A percentile compares a stretch with the other conserved stretches of the same genome.
These are phyloP conservation scores for Talaromyces adpressus DNA, from an alignment of 495 filamentous ascomycete genomes.

Conservation along the genomic window DNA sequence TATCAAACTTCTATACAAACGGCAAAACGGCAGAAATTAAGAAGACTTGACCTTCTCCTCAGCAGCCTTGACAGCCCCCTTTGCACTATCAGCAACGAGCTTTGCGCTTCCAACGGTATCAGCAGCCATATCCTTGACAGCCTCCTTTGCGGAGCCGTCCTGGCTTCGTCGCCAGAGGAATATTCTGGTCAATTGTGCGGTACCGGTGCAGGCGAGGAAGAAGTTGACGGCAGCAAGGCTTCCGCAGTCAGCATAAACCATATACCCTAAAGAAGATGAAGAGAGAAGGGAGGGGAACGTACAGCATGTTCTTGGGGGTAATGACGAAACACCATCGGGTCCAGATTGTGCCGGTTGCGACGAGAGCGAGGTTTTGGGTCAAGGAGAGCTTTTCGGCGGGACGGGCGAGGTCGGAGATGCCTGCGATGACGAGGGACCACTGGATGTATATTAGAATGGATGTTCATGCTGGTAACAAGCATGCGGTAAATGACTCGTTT, in stretches of 20 bases:
- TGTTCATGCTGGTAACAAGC: not conserved
- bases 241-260: not conserved
- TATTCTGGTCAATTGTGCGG: constrained; percentile 76
- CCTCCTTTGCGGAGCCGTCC: constrained; percentile 40
- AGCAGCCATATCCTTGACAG: constrained; percentile 42
- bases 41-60: constrained; percentile 19
- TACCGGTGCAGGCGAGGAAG: constrained; percentile 85
- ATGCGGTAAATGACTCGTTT: not conserved
- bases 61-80: constrained; percentile 24
- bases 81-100: constrained; percentile 18
- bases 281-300: constrained; percentile 18
- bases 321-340: constrained; percentile 98
- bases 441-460: constrained; percentile 22
- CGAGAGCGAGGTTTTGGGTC: constrained; percentile 83
- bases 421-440: constrained; percentile 89
- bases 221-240: constrained; percentile 96
- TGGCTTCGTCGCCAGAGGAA: constrained; percentile 53
- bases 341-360: constrained; percentile 90
- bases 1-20: not conserved
- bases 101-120: constrained; percentile 35
- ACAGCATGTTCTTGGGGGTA: constrained; percentile 86
- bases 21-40: not conserved
- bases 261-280: not conserved
- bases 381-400: constrained; percentile 89
- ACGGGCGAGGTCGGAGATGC: constrained; percentile 83